Evolutionary conservation across 768 basidiomycete species (phyloP), one percentile per base, ranked within the genome.

Genomic region (Lentinus tigrinus): DNA sequence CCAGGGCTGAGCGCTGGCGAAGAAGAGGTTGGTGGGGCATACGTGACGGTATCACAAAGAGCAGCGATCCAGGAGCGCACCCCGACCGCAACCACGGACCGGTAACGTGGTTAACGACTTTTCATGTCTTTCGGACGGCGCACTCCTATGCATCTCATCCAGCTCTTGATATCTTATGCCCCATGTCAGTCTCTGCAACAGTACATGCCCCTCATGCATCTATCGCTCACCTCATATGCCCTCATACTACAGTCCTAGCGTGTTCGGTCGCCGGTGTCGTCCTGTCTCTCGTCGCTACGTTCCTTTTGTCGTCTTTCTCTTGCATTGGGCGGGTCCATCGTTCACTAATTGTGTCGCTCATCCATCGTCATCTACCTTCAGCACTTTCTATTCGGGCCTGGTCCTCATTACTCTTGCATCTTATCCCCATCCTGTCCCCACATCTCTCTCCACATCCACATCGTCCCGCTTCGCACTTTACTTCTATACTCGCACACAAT

Each of bases 11-110:
- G 70, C 47, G 43, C 55, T 27, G 72, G 73, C 9, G 73, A 79
- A 14, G 89, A 92, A 64, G 91, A 92, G 72, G 77, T 82, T 42
- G 92, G 92, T 57, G 87, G 92, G 49, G 89, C 92, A 16, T 93
- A 94, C 68, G 85, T 93, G 66, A 94, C 93, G 16, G 78, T 94
- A 52, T 93, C 92, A 40, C 88, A 89, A 63, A 84, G 85, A 67
- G 92, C 84, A 85, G 84, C 68, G 26, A 56, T 53, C 17, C 88
- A 92, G 72, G 85, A 64, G 82, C 84, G 71, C 81, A 81, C 61
- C 73, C 77, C 36, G 70, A 31, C 31, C 31, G 80, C 57, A 52
- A 46, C 31, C 40, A 61, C 57, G 47, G 52, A 53, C 21, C 60
- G 60, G 54, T 61, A 55, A 61, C 54, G 14, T 38, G 53, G 53